A percentile compares a stretch with the other conserved stretches of the same genome.
phyloP scores from a whole-genome alignment of 495 filamentous ascomycete genomes.

The Clohesyomyces aquaticus region DNA sequence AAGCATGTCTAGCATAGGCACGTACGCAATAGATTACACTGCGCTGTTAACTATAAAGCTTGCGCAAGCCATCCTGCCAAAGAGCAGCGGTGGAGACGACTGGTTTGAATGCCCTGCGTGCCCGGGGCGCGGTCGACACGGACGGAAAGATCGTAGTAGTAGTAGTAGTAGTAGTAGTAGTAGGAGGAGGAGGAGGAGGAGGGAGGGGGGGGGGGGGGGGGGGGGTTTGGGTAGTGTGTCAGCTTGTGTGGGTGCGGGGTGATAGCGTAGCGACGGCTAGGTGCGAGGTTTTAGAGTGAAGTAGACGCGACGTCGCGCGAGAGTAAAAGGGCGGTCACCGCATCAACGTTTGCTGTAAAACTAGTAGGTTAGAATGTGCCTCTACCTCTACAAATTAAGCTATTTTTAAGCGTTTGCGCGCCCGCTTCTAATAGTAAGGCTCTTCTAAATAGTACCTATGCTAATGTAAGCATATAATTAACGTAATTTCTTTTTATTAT shows the following conservation, averaged over 20 bases:
- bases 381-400: not conserved
- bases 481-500: not conserved
- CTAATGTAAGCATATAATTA: not conserved
- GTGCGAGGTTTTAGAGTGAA: not conserved
- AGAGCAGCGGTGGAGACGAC: not conserved
- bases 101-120: not conserved
- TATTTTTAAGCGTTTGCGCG: not conserved
- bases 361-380: not conserved
- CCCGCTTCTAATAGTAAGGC: not conserved
- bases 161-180: too few relatives aligned
- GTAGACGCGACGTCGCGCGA: not conserved
- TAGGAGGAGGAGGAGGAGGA: not conserved
- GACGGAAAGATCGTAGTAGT: not conserved
- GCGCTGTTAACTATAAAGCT: not conserved
- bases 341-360: not conserved
- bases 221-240: too few relatives aligned
- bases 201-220: too few relatives aligned
- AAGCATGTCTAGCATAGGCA: not conserved
- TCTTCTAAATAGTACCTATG: not conserved
- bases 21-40: not conserved
- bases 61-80: not conserved
- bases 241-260: not conserved
- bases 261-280: not conserved
- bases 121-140: not conserved
- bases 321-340: not conserved